These are phyloP conservation scores for Epichloe hybrida DNA, from an alignment of 2,329 filamentous ascomycete genomes.

Conservation along the genomic window DNA sequence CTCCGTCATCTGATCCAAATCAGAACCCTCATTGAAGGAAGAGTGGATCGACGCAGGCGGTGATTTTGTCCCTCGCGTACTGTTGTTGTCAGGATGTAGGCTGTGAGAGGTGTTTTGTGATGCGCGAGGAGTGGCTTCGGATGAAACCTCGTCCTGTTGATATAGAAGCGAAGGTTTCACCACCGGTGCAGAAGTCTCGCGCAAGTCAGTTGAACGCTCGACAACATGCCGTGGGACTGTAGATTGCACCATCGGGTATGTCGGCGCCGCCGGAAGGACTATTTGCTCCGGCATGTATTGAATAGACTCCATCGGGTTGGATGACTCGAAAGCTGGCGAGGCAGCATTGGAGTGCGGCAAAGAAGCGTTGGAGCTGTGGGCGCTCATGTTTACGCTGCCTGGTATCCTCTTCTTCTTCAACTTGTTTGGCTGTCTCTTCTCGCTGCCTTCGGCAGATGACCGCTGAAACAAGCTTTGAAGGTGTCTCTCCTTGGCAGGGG, in stretches of 20 bases:
- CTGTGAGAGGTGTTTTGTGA: constrained; percentile 31
- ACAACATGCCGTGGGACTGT: background rate
- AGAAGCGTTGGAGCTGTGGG: constrained; percentile 79
- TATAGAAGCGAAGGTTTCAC: constrained; percentile 8
- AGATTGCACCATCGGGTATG: background rate
- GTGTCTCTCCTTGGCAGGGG: constrained; percentile 52
- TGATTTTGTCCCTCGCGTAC: constrained; percentile 54
- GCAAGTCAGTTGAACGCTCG: background rate
- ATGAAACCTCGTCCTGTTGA: constrained; percentile 20
- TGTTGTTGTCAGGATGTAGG: constrained; percentile 29
- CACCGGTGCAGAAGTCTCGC: constrained; percentile 1
- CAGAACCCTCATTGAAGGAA: constrained; percentile 67
- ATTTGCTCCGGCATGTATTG: constrained; percentile 5
- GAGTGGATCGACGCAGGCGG: constrained; percentile 68
- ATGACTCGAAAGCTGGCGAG: constrained; percentile 32
- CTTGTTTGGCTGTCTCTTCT: constrained; percentile 72
- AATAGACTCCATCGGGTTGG: constrained; percentile 32
- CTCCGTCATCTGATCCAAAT: constrained; percentile 55
- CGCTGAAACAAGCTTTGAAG: constrained; percentile 59
- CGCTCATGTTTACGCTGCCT: constrained; percentile 67
- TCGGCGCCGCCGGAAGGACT: background rate
- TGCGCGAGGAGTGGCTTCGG: constrained; percentile 32
- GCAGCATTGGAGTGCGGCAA: constrained; percentile 34
- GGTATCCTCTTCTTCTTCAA: constrained; percentile 75
- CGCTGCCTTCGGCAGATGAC: constrained; percentile 45